Base-by-base conservation (phyloP, 495 filamentous ascomycete species). In the Penicillium parvum region DNA sequence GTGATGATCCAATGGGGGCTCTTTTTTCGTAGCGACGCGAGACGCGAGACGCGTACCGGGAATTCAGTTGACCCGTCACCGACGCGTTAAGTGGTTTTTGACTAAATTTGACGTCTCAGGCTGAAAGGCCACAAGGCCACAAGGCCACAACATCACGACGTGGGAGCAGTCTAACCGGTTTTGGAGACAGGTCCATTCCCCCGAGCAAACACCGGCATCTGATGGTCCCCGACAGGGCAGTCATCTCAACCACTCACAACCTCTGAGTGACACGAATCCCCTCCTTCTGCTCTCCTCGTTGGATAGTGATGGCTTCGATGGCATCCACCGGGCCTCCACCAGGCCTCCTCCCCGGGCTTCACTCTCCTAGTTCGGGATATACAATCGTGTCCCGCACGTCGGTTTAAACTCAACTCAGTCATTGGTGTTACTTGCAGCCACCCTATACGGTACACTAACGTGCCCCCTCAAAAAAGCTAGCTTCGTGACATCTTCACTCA, bases 51-150 rank as follows among this genome's bases (percentile, higher is more conserved):
- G 64, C 63, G 63, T 64, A 50, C 11, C 19, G 8, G 38, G 47
- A 48, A 7, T 3, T 33, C 30, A 45, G 11, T 60, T 44, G 20
- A 46, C 41, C 50, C 43, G 29, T 5, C 0, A 1, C 43, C 43
- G 45, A 69, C 64, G 66, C 63, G 66, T 71, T 58, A 68, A 67
- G 61, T 68, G 61, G 50, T 66, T 70, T 67, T 42, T 38, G 9
- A 15, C 32, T 35, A 18, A 35, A 4, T 1, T 16, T 3, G 28
- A 15, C 28, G 7, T 29, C 10, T n/a, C n/a, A n/a, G n/a, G n/a
- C n/a, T n/a, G n/a, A n/a, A 8, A 29, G 3, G 10, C 28, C 28
- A 12, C 16, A 3, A 30, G 3, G 27, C 27, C 27, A 12, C 3
- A n/a, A 29, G 11, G 27, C 28, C 28, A 14, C n/a, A 15, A 30